Base-by-base conservation (phyloP, 169 alveolate species). In the Cyclospora cayetanensis region DNA sequence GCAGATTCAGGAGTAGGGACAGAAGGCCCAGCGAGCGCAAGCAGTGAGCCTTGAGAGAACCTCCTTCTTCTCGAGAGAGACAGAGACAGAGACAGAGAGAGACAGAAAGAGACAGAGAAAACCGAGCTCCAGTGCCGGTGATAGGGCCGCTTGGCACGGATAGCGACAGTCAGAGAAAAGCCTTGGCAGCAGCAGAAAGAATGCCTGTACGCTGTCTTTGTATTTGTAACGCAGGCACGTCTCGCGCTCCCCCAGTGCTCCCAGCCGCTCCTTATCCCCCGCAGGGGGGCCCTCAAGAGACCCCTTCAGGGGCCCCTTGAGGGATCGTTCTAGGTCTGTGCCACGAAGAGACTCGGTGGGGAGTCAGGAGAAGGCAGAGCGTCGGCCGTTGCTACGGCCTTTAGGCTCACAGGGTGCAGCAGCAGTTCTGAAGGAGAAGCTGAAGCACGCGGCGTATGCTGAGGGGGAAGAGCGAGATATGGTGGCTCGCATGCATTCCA, bases 171-270 rank as follows among this genome's bases (percentile, higher is more conserved):
- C n/a, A n/a, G n/a, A n/a, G n/a, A n/a, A n/a, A n/a, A n/a, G n/a
- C n/a, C n/a, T n/a, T n/a, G n/a, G n/a, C n/a, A n/a, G n/a, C n/a
- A n/a, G n/a, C n/a, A n/a, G n/a, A n/a, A n/a, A n/a, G n/a, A n/a
- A n/a, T n/a, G n/a, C n/a, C n/a, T n/a, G n/a, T n/a, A n/a, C n/a
- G n/a, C 53, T 37, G 7, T 70, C 4, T 37, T 70, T n/a, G 2
- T 22, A 1, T 70, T 11, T 4, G 9, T 15, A 31, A 4, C 31
- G 50, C 53, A 31, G 83, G 20, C n/a, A 39, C 83, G 53, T 37
- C 34, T 70, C 83, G 12, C 83, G 83, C 4, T 70, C 83, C 53
- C 53, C 83, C 25, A 35, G 83, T 27, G 83, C 83, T 15, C 83
- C 83, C 22, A 70, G 83, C 31, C 83, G 83, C 46, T 70, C 83